Evolutionary conservation across 2,329 filamentous ascomycete species (phyloP).

Genomic region (Trichothecium roseum): DNA sequence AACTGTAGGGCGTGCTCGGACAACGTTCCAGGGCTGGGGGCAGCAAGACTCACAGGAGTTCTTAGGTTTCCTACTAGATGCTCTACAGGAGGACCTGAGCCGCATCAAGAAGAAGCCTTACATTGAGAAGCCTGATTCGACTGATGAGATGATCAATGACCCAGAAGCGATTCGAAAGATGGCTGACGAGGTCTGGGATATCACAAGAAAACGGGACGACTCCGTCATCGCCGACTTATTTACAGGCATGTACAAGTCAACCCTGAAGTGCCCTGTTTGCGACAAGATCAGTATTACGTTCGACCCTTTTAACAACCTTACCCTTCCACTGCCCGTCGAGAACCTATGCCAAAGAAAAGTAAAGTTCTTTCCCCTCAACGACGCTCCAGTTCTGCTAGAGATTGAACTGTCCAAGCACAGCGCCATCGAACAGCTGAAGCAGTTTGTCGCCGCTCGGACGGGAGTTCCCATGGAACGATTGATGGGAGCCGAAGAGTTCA

Average conservation of each 20-base stretch:
- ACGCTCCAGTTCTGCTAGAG: slow-evolving; percentile 58
- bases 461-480: slow-evolving; percentile 55
- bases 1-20: slow-evolving; percentile 68
- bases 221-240: slow-evolving; percentile 94
- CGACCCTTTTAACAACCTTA: slow-evolving; percentile 92
- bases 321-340: slow-evolving; percentile 79
- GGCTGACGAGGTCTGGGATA: slow-evolving; percentile 81
- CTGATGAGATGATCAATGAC: slow-evolving; percentile 87
- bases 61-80: slow-evolving; percentile 86
- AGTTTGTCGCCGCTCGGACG: slow-evolving; percentile 56
- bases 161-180: slow-evolving; percentile 71
- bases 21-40: slow-evolving; percentile 84
- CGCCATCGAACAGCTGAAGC: slow-evolving; percentile 58
- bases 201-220: slow-evolving; percentile 85
- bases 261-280: slow-evolving; percentile 81
- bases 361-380: slow-evolving; percentile 67
- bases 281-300: slow-evolving; percentile 97
- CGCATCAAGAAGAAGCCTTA: slow-evolving; percentile 93
- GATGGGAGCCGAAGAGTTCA: slow-evolving; percentile 77
- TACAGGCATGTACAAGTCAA: slow-evolving; percentile 97
- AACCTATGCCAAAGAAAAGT: slow-evolving; percentile 69
- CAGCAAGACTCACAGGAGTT: slow-evolving; percentile 99
- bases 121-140: slow-evolving; percentile 94
- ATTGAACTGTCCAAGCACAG: slow-evolving; percentile 74
- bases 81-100: slow-evolving; percentile 89